phyloP scores from a whole-genome alignment of 805 yeast species.

The Brettanomyces custersianus region DNA sequence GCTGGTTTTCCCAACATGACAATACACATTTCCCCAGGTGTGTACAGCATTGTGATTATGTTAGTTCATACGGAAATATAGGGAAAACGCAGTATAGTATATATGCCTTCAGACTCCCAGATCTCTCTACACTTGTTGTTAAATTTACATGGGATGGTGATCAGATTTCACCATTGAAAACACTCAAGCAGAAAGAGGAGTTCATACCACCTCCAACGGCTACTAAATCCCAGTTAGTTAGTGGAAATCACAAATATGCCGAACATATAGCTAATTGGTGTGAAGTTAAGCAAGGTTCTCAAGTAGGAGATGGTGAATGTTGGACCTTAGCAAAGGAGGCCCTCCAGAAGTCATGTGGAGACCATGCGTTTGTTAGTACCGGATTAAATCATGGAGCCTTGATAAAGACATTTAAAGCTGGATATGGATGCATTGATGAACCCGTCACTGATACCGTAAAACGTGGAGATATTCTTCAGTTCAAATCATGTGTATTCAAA shows the following conservation, averaged over 20 bases:
- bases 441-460: conserved; percentile 31
- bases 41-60: conserved; percentile 29
- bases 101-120: conserved; percentile 31
- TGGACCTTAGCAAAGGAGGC: conserved; percentile 55
- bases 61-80: conserved; percentile 21
- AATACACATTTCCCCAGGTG: conserved; percentile 27
- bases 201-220: conserved; percentile 36
- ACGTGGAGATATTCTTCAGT: conserved; percentile 52
- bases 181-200: conserved; percentile 22
- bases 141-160: conserved; percentile 32
- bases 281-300: conserved; percentile 36
- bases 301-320: conserved; percentile 50
- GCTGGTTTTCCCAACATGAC: conserved; percentile 36
- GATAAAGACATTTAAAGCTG: conserved; percentile 12
- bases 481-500: conserved; percentile 31
- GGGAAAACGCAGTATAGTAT: conserved; percentile 22
- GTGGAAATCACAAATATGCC: conserved; percentile 33
- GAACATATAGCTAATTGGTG: conserved; percentile 48
- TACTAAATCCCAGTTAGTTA: conserved; percentile 26
- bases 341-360: conserved; percentile 44
- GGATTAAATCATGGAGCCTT: conserved; percentile 39
- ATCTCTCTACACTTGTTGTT: conserved; percentile 30
- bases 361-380: conserved; percentile 44
- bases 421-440: conserved; percentile 9
- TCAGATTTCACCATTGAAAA: conserved; percentile 12